Percentiles rank a stretch among this genome's conserved stretches.
These are phyloP conservation scores for Citrus reticulata DNA, from an alignment of 345 rosid genomes.

Conservation along the genomic window DNA sequence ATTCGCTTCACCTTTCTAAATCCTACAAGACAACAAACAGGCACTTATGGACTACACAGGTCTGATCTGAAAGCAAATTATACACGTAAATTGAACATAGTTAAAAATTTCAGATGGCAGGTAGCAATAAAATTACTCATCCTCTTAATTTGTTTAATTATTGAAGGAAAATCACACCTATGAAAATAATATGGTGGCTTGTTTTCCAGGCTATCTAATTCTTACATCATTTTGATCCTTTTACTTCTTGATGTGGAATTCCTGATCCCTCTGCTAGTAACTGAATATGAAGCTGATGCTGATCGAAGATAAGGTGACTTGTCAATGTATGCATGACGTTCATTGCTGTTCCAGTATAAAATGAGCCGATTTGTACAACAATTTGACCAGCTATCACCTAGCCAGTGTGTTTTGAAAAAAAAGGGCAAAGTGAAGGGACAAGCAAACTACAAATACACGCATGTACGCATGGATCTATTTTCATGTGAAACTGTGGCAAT, in stretches of 20 bases:
- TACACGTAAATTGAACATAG: background rate
- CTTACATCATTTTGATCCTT: constrained; percentile 60
- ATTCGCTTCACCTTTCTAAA: background rate
- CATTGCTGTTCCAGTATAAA: constrained; percentile 83
- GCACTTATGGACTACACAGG: background rate
- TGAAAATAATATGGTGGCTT: background rate
- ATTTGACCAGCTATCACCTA: constrained; percentile 98
- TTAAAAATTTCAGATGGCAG: background rate
- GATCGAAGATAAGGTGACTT: constrained; percentile 85
- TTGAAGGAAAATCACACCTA: constrained; percentile 1
- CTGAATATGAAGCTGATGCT: constrained; percentile 79
- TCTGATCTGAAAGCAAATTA: background rate
- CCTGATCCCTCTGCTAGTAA: constrained; percentile 64
- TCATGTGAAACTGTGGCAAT: background rate
- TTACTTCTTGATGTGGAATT: constrained; percentile 55
- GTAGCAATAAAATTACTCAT: background rate
- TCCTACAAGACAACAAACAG: background rate
- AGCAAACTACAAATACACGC: background rate
- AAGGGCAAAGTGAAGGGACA: background rate
- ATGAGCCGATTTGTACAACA: constrained; percentile 81
- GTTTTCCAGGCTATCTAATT: background rate
- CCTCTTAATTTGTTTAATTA: background rate
- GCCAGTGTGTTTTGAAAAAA: constrained; percentile 2
- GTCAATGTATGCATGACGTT: constrained; percentile 69
- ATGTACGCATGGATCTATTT: background rate